Base-by-base conservation (phyloP, 1,139 yeast genomes). In the Taphrina sp. region DNA sequence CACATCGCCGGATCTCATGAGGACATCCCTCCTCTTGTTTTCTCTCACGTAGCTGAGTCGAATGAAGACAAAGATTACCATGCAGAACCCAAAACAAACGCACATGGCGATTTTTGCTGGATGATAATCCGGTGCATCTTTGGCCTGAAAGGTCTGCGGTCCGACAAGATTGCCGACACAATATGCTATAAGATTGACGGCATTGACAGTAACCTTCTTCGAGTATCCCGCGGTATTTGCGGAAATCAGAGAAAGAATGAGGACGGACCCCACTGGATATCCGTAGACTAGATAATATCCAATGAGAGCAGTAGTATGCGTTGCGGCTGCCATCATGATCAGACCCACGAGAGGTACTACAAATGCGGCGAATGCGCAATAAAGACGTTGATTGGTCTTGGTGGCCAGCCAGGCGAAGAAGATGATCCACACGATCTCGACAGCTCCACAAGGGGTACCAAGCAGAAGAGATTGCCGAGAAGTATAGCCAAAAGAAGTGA, bases 151-250 rank as follows among this genome's bases (percentile, higher is more conserved):
- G 43, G 83, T 76, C 66, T 82, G 88, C 2, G 92, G 89, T 0
- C 90, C 90, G 47, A 81, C 73, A 47, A 84, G 71, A 61, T 84
- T 84, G 24, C 92, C 88, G 24, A 78, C 76, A 63, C 85, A 80
- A 64, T 80, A 83, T 0, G 81, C 84, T 56, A 83, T 72, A 67
- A 83, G 75, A 36, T 76, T 75, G 28, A 80, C 65, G 1, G 85
- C 85, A 66, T 78, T 81, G 26, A 79, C 77, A 3, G 81, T 77
- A 46, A 79, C 70, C 66, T 82, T 80, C 68, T 83, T 83, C 16
- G 88, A 82, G 63, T 80, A 81, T 17, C 92, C 92, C 2, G 88
- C 83, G 7, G 81, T 78, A 64, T 84, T 84, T 46, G 75, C 35
- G 67, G 72, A 59, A 66, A 72, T 35, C 67, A 74, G 59, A 62